Conservation (phyloP, 495 filamentous ascomycete genomes). For the Daldinia childiae region DNA sequence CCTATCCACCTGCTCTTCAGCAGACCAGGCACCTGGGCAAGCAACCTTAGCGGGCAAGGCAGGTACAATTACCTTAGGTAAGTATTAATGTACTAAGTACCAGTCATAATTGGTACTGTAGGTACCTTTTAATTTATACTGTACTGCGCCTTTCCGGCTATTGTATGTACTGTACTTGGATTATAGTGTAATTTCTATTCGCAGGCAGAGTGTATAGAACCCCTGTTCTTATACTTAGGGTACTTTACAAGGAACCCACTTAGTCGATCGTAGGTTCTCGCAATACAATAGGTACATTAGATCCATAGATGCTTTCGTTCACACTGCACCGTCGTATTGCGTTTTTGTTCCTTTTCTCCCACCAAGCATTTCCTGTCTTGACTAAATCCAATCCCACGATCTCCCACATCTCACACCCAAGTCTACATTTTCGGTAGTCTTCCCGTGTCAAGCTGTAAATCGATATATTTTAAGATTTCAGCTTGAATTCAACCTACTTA, state of each 20-base stretch:
- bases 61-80: too few species aligned
- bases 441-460: constrained; percentile 5
- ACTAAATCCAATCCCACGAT: constrained; percentile 39
- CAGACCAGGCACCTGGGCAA: background rate
- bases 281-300: constrained; percentile 15
- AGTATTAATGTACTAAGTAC: background rate
- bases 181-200: constrained; percentile 18
- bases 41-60: background rate
- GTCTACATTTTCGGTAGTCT: constrained; percentile 13
- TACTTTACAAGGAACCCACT: constrained; percentile 28
- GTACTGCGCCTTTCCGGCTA: constrained; percentile 5
- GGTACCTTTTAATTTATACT: background rate
- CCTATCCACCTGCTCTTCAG: background rate
- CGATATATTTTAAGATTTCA: constrained; percentile 16
- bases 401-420: constrained; percentile 21
- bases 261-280: constrained; percentile 20
- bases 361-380: constrained; percentile 39
- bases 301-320: constrained; percentile 33
- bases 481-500: background rate
- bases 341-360: constrained; percentile 40
- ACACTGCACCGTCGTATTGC: constrained; percentile 28
- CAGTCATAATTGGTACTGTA: background rate
- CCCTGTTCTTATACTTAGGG: constrained; percentile 23
- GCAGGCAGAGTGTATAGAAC: constrained; percentile 16
- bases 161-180: constrained; percentile 18